Base-by-base conservation (phyloP, 2,329 filamentous ascomycete species). In the Cercospora janseana region DNA sequence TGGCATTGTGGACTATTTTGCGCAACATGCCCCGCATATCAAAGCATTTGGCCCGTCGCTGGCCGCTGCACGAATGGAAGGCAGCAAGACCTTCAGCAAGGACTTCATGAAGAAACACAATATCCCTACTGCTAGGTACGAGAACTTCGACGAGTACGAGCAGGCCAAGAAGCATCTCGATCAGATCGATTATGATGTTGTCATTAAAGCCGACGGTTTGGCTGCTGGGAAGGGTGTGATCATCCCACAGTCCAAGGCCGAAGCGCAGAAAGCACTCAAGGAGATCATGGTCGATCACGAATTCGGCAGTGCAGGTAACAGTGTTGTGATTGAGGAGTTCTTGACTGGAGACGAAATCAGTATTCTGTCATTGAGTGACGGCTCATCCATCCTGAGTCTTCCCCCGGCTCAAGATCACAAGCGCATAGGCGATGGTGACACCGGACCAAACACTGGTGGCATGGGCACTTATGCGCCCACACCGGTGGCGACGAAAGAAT, bases 401-500 rank as follows among this genome's bases (percentile, higher is more conserved):
- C 92, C 92, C 4, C 86, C 93, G 1, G 92, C 92, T 1, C 93
- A 98, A 70, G 93, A 97, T 69, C 93, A 98, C 76, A 97, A 98
- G 79, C 82, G 90, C 55, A 90, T 94, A 58, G 87, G 87, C 46
- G 93, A 98, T 64, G 88, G 87, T 47, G 92, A 97, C 66, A 79
- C 81, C 42, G 93, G 93, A 1, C 88, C 90, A 28, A 97, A 97
- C 73, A 97, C 93, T 2, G 93, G 92, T 52, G 93, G 93, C 31
- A 97, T 97, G 93, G 93, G 93, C 44, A 95, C 90, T 67, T 97
- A 97, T 70, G 90, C 91, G 12, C 94, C 91, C 1, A 86, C 75
- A 8, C 67, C 63, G 1, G 60, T 69, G 20, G 74, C 75, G 12
- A 73, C 70, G 1, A 60, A 62, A 44, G 81, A 85, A 54, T 76